These are phyloP conservation scores for Floccularia luteovirens DNA, from an alignment of 768 basidiomycete species.

Conservation along the genomic window DNA sequence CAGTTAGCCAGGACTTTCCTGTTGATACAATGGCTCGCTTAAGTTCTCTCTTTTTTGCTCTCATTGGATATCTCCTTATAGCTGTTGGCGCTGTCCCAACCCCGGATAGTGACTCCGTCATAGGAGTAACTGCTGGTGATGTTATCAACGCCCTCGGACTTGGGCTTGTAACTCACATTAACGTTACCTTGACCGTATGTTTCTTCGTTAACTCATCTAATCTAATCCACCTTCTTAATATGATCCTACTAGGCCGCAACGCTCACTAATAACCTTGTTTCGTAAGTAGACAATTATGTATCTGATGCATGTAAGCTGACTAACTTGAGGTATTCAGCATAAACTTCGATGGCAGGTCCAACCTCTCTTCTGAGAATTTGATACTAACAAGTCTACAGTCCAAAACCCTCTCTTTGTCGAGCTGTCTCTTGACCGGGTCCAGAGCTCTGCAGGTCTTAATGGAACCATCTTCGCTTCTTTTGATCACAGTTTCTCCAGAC, in stretches of 20 bases:
- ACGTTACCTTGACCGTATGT: slow-evolving; percentile 29
- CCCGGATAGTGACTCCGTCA: slow-evolving; percentile 7
- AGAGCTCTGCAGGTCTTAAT: slow-evolving; percentile 38
- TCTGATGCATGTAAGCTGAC: neutral
- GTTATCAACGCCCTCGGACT: slow-evolving; percentile 31
- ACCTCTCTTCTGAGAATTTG: no score
- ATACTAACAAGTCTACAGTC: slow-evolving; percentile 14
- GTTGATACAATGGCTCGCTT: slow-evolving; percentile 2
- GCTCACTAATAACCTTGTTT: slow-evolving; percentile 24
- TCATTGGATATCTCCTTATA: slow-evolving; percentile 17
- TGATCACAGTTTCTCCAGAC: slow-evolving; percentile 44
- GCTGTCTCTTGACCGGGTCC: slow-evolving; percentile 34
- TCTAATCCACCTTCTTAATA: neutral
- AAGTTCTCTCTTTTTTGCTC: slow-evolving; percentile 13
- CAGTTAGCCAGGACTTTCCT: no score
- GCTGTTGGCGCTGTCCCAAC: slow-evolving; percentile 13
- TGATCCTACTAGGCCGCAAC: slow-evolving; percentile 22
- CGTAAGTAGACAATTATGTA: slow-evolving; percentile 14
- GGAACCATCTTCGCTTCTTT: slow-evolving; percentile 51
- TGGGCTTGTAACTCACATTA: slow-evolving; percentile 31
- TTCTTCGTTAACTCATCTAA: slow-evolving; percentile 5
- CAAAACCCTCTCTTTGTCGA: slow-evolving; percentile 37
- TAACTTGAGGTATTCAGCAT: slow-evolving; percentile 13
- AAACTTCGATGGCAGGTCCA: slow-evolving; percentile 25
- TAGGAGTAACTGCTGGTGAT: slow-evolving; percentile 22